phyloP scores from a whole-genome alignment of 805 yeast genomes.

The Ogataea philodendri region DNA sequence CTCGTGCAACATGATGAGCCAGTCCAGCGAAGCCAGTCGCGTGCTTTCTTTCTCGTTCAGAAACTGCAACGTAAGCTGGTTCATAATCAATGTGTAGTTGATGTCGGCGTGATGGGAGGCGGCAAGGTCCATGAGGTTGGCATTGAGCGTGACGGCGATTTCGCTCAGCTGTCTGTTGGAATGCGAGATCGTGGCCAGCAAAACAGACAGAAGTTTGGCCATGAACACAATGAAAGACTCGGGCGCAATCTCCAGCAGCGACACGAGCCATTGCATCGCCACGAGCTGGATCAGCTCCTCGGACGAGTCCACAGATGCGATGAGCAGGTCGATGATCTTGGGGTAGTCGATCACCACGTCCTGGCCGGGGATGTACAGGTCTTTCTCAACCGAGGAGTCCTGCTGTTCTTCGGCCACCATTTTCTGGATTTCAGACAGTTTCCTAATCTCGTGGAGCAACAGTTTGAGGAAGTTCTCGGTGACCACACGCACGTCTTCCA shows the following conservation, averaged over 20 bases:
- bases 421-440: slow-evolving; percentile 67
- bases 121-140: slow-evolving; percentile 52
- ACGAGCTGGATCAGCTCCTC: slow-evolving; percentile 76
- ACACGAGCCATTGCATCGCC: slow-evolving; percentile 79
- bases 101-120: slow-evolving; percentile 29
- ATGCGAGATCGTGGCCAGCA: slow-evolving; percentile 62
- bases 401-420: slow-evolving; percentile 38
- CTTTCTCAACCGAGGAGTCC: slow-evolving; percentile 43
- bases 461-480: slow-evolving; percentile 75
- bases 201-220: slow-evolving; percentile 69
- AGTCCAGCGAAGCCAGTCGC: slow-evolving; percentile 79
- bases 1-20: slow-evolving; percentile 80
- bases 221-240: slow-evolving; percentile 68
- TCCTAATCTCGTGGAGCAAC: slow-evolving; percentile 74
- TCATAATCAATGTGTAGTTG: slow-evolving; percentile 61
- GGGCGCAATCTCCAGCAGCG: slow-evolving; percentile 71
- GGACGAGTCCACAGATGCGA: slow-evolving; percentile 74
- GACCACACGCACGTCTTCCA: slow-evolving; percentile 81
- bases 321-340: slow-evolving; percentile 73
- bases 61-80: slow-evolving; percentile 69
- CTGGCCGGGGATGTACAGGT: slow-evolving; percentile 68
- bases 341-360: slow-evolving; percentile 80
- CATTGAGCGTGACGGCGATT: slow-evolving; percentile 56
- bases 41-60: slow-evolving; percentile 76
- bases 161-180: slow-evolving; percentile 49